A percentile compares a stretch with the other conserved stretches of the same genome.
Evolutionary conservation across 192 early-diverging fungal genomes (phyloP).

Genomic region (Chytriomyces sp.): DNA sequence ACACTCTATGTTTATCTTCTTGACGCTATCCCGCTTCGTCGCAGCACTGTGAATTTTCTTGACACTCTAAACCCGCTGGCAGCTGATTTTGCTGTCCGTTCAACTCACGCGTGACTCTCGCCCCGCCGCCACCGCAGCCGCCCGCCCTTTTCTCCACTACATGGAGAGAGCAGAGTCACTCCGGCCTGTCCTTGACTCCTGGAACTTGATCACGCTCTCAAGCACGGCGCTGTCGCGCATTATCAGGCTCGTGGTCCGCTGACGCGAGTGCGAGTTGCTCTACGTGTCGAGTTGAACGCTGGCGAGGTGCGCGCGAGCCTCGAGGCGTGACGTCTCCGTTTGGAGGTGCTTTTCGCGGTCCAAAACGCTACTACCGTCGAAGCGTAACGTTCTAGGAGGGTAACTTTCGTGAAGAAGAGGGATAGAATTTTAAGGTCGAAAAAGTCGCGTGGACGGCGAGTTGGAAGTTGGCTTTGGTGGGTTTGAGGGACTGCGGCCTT

Average conservation of each 20-base stretch:
- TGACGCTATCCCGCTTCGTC: too few relatives aligned
- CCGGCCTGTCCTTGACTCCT: too few relatives aligned
- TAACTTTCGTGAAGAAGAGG: conserved; percentile 31
- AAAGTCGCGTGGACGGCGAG: neutral
- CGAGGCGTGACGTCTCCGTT: neutral
- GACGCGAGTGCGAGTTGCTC: too few relatives aligned
- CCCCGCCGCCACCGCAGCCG: neutral
- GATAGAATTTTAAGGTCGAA: conserved; percentile 14
- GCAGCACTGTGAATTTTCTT: neutral
- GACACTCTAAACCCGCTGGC: neutral
- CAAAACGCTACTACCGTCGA: neutral
- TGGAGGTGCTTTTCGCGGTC: neutral
- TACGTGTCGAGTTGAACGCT: neutral
- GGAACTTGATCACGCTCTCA: too few relatives aligned
- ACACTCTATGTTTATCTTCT: too few relatives aligned
- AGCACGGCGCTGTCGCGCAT: neutral
- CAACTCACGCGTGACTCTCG: neutral
- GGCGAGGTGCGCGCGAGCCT: neutral
- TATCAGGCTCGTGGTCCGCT: neutral
- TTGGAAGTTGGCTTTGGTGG: neutral
- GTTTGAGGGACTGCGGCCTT: neutral
- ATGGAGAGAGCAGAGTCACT: too few relatives aligned
- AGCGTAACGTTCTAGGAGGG: neutral
- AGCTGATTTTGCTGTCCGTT: neutral
- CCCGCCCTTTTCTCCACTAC: neutral